Base-by-base conservation (phyloP, 2,329 filamentous ascomycete genomes). In the Karstenula rhodostoma region DNA sequence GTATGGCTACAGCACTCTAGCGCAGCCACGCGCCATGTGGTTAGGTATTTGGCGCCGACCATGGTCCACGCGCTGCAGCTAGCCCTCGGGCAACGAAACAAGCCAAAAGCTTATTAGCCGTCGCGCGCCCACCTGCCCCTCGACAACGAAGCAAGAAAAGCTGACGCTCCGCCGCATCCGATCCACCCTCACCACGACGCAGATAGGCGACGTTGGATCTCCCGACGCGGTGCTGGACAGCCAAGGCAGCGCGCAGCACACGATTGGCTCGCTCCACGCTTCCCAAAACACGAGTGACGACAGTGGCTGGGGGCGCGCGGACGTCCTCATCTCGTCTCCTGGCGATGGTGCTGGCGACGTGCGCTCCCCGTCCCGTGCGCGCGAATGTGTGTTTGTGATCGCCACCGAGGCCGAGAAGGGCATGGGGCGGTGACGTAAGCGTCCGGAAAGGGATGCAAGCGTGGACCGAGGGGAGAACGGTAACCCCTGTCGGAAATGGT, bases 261-360 rank as follows among this genome's bases (percentile, higher is more conserved):
- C 10, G 3, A 55, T 25, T 44, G 42, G 35, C 40, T 15, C 13
- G 25, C 13, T 19, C 17, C 42, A 47, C 52, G 52, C n/a, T 37
- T 55, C 22, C 25, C 52, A 56, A 60, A 54, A 60, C 58, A 47
- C 19, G 46, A 50, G 49, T 60, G 58, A 58, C 50, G 59, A 58
- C 50, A 56, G 7, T 35, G 29, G 27, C 25, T 25, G 37, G 25
- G 51, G 19, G 13, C 23, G 8, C 17, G 44, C 35, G 57, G 51
- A 62, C 60, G 60, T 62, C 57, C 13, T 62, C 60, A 62, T 62
- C 53, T 62, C 55, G 52, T 49, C 60, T 57, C 60, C 57, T 62
- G 57, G 29, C 53, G 60, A 62, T 62, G 53, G 48, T 37, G 53
- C n/a, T 48, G 17, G 50, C 27, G n/a, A 10, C 15, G 27, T 22